Conservation (phyloP, 805 yeast genomes). For the Candida tibetensis region DNA sequence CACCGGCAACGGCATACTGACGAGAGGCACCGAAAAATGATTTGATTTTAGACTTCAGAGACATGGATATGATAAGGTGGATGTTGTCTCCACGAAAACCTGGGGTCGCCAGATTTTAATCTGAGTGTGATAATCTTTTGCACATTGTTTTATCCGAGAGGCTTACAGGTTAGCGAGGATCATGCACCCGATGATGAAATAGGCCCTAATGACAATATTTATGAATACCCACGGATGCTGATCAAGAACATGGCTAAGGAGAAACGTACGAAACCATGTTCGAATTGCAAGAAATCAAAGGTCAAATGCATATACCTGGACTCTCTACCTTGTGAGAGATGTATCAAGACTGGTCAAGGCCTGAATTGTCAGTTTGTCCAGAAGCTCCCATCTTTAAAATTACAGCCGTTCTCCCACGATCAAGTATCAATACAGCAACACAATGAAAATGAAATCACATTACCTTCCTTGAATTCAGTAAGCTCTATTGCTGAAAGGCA, state of each 20-base stretch:
- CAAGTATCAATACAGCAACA: background rate
- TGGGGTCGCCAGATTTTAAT: slow-evolving; percentile 1
- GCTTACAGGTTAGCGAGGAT: too few species aligned
- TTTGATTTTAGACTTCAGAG: slow-evolving; percentile 36
- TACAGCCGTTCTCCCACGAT: slow-evolving; percentile 14
- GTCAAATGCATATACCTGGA: slow-evolving; percentile 56
- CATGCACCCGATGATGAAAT: too few species aligned
- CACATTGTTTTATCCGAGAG: too few species aligned
- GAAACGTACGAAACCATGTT: slow-evolving; percentile 57
- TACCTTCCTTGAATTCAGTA: slow-evolving; percentile 17
- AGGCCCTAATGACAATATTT: too few species aligned
- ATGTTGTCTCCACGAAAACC: background rate
- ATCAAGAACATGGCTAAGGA: slow-evolving; percentile 36
- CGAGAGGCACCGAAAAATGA: slow-evolving; percentile 52
- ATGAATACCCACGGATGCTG: too few species aligned
- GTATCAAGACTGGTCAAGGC: slow-evolving; percentile 48
- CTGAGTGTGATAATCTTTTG: too few species aligned
- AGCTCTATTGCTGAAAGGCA: too few species aligned
- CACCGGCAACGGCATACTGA: slow-evolving; percentile 67
- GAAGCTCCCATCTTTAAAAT: slow-evolving; percentile 44
- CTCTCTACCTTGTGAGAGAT: slow-evolving; percentile 55
- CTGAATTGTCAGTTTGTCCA: slow-evolving; percentile 52
- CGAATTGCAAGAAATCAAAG: slow-evolving; percentile 59
- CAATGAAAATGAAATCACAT: slow-evolving; percentile 7
- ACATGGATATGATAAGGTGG: slow-evolving; percentile 25